Base-by-base conservation (phyloP, 139 green algal genomes). In the Nannochloris sp. region DNA sequence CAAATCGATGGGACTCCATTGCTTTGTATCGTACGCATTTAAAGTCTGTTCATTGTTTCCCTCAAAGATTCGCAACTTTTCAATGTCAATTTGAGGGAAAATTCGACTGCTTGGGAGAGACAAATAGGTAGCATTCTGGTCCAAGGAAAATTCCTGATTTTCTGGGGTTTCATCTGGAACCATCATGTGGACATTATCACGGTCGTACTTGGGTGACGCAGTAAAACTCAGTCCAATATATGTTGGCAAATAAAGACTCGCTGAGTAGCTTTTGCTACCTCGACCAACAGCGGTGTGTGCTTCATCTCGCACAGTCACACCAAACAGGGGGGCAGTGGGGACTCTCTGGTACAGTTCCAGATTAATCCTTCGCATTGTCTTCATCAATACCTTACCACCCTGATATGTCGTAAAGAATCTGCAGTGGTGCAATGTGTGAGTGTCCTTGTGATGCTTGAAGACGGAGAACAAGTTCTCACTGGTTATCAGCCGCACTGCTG, bases 361-460 rank as follows among this genome's bases (percentile, higher is more conserved):
- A 23, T 34, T 37, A 23, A 58, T 37, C 21, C 31, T 34, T 21
- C 50, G 19, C 21, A 58, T 21, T 40, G 21, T 25, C 50, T 29
- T 58, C n/a, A 19, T 29, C 21, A 58, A 58, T 7, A 27, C 12
- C 8, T 15, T 37, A 15, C 50, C 50, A 34, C 12, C 23, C 23
- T 58, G 50, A 14, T 37, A 58, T 21, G 50, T 58, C 15, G 50
- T 58, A 15, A 58, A 58, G 5, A 58, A 34, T 58, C 50, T 58
- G 5, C 50, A 58, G 19, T 8, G 15, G 50, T 58, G 50, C 50
- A 58, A 23, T 15, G 50, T 37, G 7, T 27, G 7, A 29, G 18
- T 27, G 5, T 58, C 23, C 15, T 29, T 34, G 25, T 58, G 50
- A 9, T 34, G 19, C 23, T 34, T 34, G 50, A 58, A 15, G 7